A percentile compares a stretch with the other conserved stretches of the same genome.
Evolutionary conservation across 1,284 basidiomycete genomes (phyloP).

Genomic region (Boletus albobrunnescens): DNA sequence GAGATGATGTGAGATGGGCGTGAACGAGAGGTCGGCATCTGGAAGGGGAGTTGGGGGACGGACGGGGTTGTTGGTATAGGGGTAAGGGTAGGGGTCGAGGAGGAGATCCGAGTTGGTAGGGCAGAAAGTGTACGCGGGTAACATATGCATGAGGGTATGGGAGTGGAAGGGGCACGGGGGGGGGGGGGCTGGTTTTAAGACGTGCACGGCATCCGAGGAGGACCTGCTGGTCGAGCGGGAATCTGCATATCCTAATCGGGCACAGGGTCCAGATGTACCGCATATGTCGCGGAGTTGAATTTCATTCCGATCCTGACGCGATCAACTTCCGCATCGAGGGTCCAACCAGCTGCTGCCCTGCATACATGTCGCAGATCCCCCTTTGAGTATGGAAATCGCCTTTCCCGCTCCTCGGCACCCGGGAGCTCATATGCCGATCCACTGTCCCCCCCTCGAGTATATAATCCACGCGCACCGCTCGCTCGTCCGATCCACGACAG

Average conservation of each 20-base stretch:
- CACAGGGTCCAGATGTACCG: background rate
- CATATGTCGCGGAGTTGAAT: slow-evolving; percentile 20
- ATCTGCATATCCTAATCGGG: slow-evolving; percentile 4
- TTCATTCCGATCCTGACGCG: slow-evolving; percentile 25
- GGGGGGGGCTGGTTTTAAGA: no score
- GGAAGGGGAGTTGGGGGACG: slow-evolving; percentile 3
- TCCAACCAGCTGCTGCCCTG: no score
- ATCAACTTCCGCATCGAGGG: slow-evolving; percentile 22
- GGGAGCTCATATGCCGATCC: slow-evolving; percentile 20
- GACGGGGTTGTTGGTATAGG: slow-evolving; percentile 13
- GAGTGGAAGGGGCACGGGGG: no score
- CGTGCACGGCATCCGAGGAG: slow-evolving; percentile 26
- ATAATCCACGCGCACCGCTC: slow-evolving; percentile 11
- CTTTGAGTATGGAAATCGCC: background rate
- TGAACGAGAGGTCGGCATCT: slow-evolving; percentile 8
- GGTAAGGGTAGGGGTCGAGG: slow-evolving; percentile 12
- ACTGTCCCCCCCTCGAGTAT: slow-evolving; percentile 12
- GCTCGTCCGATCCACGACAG: slow-evolving; percentile 8
- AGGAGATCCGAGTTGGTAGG: slow-evolving; percentile 7
- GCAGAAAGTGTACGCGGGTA: slow-evolving; percentile 12
- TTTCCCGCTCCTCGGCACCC: background rate
- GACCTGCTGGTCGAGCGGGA: slow-evolving; percentile 2
- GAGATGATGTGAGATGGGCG: slow-evolving; percentile 15
- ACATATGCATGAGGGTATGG: no score
- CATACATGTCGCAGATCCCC: no score